Base-by-base conservation (phyloP, 2,329 filamentous ascomycete genomes). In the Fusarium marasasianum region DNA sequence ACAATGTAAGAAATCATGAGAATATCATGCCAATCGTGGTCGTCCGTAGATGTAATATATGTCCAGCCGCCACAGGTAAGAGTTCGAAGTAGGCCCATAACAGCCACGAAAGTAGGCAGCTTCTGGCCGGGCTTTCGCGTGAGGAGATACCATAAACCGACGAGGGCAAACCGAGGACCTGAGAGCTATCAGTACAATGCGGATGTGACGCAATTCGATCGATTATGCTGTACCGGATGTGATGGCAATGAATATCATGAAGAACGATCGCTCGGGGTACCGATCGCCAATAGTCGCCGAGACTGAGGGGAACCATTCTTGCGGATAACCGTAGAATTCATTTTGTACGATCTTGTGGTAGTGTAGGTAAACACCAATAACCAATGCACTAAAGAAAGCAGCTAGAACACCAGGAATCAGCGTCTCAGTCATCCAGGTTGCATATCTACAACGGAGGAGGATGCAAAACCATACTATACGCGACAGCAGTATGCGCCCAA, bases 1-100 rank as follows among this genome's bases (percentile, higher is more conserved):
- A 99, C 92, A 63, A 99, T 87, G 83, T 99, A 99, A 20, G 95
- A 97, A 77, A 99, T 98, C 96, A 99, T 99, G 82, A 99, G 96
- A 72, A 98, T 96, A 80, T 99, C 96, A 82, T 99, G 96, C 95
- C 95, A 98, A 83, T 97, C 91, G 83, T 99, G 96, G 82, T 98
- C 94, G 81, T 99, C 96, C 48, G 96, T 99, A 71, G 96, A 98
- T 33, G 96, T 99, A 71, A 99, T 91, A 83, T 98, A 99, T 60
- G 96, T 98, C 96, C 96, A 99, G 67, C 96, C 96, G 77, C 96
- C 96, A 80, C 96, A 99, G 8, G 95, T 98, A 66, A 98, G 85
- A 15, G 96, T 98, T 78, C 96, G 91, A 80, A 98, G 92, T 59
- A 98, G 76, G 63, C 96, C 96, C 77, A 94, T 91, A 45, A 89